A percentile compares a stretch with the other conserved stretches of the same genome.
phyloP scores from a whole-genome alignment of 2,329 filamentous ascomycete genomes.

The Ceratocystis eucalypticola region DNA sequence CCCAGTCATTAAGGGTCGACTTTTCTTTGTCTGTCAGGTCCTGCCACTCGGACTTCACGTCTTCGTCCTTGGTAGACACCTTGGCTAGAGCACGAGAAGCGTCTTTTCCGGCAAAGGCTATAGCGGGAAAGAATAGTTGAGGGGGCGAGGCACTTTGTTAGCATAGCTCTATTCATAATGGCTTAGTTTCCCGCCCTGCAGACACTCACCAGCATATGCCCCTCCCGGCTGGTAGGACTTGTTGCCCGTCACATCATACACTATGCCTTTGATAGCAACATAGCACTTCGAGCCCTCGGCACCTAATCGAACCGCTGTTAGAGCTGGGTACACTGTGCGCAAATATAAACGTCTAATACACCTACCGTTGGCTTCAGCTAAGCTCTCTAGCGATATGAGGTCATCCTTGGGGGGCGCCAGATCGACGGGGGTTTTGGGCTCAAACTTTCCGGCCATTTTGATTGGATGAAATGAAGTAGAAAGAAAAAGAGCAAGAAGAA shows the following conservation, averaged over 20 bases:
- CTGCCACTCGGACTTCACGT: conserved; percentile 70
- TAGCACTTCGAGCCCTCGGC: conserved; percentile 51
- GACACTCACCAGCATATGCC: conserved; percentile 62
- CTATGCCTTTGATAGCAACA: conserved; percentile 66
- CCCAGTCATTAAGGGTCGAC: conserved; percentile 77
- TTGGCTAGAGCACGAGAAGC: conserved; percentile 81
- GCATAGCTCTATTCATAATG: not conserved
- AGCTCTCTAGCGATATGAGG: conserved; percentile 63
- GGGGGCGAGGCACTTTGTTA: not conserved
- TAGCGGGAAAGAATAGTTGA: not conserved
- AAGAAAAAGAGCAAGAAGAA: not conserved
- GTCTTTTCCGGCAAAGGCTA: conserved; percentile 93
- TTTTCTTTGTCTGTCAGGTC: conserved; percentile 77
- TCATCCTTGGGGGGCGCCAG: conserved; percentile 80
- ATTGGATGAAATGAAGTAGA: not conserved
- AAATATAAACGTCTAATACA: conserved; percentile 16
- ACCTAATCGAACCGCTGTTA: conserved; percentile 33
- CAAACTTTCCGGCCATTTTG: conserved; percentile 49
- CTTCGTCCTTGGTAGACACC: conserved; percentile 74
- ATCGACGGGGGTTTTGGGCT: conserved; percentile 61
- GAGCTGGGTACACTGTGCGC: not conserved
- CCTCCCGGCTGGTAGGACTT: conserved; percentile 71
- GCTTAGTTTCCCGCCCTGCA: not conserved
- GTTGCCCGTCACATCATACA: conserved; percentile 91
- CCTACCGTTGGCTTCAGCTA: conserved; percentile 73